Evolutionary conservation across 169 alveolate species (phyloP).

Genomic region (Cryptosporidium tyzzeri): DNA sequence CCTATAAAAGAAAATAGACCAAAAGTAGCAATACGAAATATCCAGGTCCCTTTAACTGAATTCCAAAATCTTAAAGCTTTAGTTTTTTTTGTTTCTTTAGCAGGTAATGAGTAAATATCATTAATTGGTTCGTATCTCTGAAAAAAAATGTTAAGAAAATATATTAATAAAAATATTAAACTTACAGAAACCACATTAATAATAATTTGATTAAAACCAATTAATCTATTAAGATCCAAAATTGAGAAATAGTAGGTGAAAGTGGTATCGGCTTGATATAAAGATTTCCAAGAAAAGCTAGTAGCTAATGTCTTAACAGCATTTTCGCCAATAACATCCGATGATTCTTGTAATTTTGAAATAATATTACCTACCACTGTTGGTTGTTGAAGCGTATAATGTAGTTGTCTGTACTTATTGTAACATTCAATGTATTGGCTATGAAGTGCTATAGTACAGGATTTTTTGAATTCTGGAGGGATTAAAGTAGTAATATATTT

Average conservation of each 20-base stretch:
- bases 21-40: constrained; percentile 52
- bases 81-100: constrained; percentile 64
- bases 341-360: constrained; percentile 23
- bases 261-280: constrained; percentile 70
- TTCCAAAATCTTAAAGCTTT: constrained; percentile 65
- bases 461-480: constrained; percentile 44
- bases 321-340: constrained; percentile 61
- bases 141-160: not conserved
- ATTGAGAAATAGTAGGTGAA: constrained; percentile 61
- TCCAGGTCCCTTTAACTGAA: constrained; percentile 62
- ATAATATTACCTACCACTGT: constrained; percentile 40
- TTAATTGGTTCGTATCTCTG: constrained; percentile 64
- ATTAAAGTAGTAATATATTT: constrained; percentile 15
- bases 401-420: constrained; percentile 48
- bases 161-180: not conserved
- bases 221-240: constrained; percentile 40
- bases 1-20: constrained; percentile 70
- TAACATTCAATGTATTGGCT: constrained; percentile 59
- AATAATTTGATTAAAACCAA: constrained; percentile 64
- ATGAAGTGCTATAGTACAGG: constrained; percentile 65
- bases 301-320: constrained; percentile 34
- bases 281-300: constrained; percentile 68
- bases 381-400: constrained; percentile 72
- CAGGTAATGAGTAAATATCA: constrained; percentile 47
- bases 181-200: constrained; percentile 54